These are phyloP conservation scores for Solanum hybrid DNA, from an alignment of 305 asterid species.

Conservation along the genomic window DNA sequence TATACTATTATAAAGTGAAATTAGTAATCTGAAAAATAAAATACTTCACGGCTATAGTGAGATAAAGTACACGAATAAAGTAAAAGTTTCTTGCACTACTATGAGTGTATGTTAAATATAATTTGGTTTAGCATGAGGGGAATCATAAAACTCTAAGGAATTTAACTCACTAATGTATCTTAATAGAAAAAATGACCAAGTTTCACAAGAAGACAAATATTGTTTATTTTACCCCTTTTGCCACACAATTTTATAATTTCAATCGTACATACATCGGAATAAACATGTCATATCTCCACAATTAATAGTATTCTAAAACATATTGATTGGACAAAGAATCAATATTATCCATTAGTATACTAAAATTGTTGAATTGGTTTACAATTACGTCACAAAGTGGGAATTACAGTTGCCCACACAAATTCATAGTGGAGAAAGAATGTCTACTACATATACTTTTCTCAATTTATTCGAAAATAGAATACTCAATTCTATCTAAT, in stretches of 20 bases:
- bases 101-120: background rate
- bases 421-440: slow-evolving; percentile 1
- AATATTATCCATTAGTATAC: background rate
- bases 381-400: background rate
- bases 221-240: background rate
- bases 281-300: background rate
- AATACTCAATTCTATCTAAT: background rate
- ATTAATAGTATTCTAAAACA: background rate
- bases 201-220: background rate
- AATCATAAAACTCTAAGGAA: background rate
- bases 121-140: background rate
- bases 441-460: background rate
- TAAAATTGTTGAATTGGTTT: background rate
- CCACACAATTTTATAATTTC: background rate
- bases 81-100: background rate
- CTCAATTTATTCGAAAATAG: background rate
- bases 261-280: background rate
- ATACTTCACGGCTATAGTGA: background rate
- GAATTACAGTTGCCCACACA: background rate
- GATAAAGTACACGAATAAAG: background rate
- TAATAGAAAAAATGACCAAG: background rate
- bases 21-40: background rate
- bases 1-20: background rate
- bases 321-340: background rate
- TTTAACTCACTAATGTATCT: background rate